Percentiles rank a stretch among this genome's conserved stretches.
These are phyloP conservation scores for Salix exigua DNA, from an alignment of 345 rosid genomes.

Conservation along the genomic window DNA sequence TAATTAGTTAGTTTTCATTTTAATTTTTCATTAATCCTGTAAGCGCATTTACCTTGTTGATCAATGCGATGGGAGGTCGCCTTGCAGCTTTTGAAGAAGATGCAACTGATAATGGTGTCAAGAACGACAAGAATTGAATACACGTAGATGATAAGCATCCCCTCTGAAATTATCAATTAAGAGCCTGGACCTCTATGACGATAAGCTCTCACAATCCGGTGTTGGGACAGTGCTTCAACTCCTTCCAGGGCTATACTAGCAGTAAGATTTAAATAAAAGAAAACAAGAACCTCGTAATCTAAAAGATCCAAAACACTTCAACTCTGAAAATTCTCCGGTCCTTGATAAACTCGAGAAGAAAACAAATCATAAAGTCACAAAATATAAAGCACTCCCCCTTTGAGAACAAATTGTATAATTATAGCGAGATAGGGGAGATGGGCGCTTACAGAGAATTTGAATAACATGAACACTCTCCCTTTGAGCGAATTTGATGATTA, in stretches of 20 bases:
- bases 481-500: no score
- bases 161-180: slow-evolving; percentile 41
- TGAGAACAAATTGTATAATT: no score
- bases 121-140: slow-evolving; percentile 66
- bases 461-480: no score
- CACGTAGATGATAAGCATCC: slow-evolving; percentile 48
- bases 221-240: slow-evolving; percentile 68
- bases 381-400: no score
- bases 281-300: no score
- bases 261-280: slow-evolving; percentile 23
- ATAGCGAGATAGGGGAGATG: no score
- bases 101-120: slow-evolving; percentile 52
- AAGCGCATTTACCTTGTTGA: slow-evolving; percentile 29
- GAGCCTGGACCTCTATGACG: slow-evolving; percentile 13
- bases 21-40: slow-evolving; percentile 23
- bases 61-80: slow-evolving; percentile 11
- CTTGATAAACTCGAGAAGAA: no score
- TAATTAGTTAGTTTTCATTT: neutral
- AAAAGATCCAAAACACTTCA: no score
- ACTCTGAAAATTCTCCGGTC: no score
- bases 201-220: no score
- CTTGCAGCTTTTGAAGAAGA: slow-evolving; percentile 63
- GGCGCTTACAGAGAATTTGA: no score
- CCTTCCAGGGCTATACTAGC: slow-evolving; percentile 53
- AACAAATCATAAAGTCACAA: no score